Percentiles rank a stretch among this genome's conserved stretches.
Conservation (phyloP, 1,284 basidiomycete genomes). For the Filobasidium uniguttulatum region DNA sequence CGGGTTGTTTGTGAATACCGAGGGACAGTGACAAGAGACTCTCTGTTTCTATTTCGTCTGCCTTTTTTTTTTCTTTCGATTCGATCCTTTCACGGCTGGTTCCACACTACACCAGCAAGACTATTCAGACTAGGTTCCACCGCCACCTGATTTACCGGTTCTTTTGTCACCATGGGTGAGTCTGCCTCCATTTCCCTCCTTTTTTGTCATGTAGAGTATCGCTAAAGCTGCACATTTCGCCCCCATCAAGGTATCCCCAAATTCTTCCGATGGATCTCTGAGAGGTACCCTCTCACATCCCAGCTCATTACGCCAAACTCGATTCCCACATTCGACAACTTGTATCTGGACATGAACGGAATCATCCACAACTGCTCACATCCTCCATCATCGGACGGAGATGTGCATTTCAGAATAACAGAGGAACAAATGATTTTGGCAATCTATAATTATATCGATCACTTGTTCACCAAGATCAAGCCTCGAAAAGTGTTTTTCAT, state of each 20-base stretch:
- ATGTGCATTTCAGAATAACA: conserved; percentile 85
- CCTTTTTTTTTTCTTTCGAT: no score
- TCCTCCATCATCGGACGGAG: conserved; percentile 50
- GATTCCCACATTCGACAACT: conserved; percentile 39
- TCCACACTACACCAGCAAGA: no score
- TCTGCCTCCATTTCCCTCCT: no score
- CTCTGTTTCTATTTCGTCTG: no score
- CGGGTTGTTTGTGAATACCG: no score
- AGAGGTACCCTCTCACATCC: conserved; percentile 95
- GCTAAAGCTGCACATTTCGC: no score
- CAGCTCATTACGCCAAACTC: conserved; percentile 92
- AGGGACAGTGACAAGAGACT: no score
- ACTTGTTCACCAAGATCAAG: conserved; percentile 92
- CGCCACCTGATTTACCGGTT: no score
- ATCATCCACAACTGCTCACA: conserved; percentile 89
- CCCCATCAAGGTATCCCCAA: conserved; percentile 28
- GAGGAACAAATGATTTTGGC: conserved; percentile 96
- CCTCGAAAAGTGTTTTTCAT: conserved; percentile 95
- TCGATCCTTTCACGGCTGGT: no score
- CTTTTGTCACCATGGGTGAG: no score
- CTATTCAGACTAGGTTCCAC: no score
- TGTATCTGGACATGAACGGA: conserved; percentile 82
- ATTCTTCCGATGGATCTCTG: conserved; percentile 50
- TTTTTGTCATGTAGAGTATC: no score
- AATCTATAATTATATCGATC: conserved; percentile 94